A percentile compares a stretch with the other conserved stretches of the same genome.
Evolutionary conservation across 441 rosid species (phyloP).

Genomic region (Pelargonium fulgidum): DNA sequence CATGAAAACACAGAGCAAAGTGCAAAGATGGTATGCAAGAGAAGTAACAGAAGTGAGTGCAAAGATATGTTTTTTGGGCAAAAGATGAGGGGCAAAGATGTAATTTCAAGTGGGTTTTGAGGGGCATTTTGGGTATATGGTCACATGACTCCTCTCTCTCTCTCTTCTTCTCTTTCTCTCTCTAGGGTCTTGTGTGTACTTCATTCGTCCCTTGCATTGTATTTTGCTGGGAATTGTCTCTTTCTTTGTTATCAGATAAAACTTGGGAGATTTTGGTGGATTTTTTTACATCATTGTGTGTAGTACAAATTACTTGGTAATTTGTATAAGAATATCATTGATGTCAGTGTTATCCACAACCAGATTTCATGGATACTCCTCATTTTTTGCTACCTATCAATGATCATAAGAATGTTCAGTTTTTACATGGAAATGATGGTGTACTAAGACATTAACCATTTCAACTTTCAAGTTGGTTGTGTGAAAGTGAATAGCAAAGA

Average conservation of each 20-base stretch:
- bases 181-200: slow-evolving; percentile 19
- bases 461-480: no score
- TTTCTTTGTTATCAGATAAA: slow-evolving; percentile 35
- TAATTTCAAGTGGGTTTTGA: background rate
- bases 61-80: background rate
- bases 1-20: slow-evolving; percentile 36
- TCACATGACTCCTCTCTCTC: slow-evolving; percentile 1
- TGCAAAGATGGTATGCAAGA: background rate
- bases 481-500: no score
- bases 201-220: slow-evolving; percentile 44
- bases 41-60: background rate
- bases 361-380: no score
- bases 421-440: no score
- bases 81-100: slow-evolving; percentile 7
- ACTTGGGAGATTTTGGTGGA: slow-evolving; percentile 27
- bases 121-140: slow-evolving; percentile 13
- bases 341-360: no score
- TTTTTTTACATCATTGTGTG: background rate
- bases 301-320: no score
- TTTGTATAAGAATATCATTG: no score
- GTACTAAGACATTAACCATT: no score
- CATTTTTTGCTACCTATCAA: no score
- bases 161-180: slow-evolving; percentile 12
- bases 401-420: no score
- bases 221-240: slow-evolving; percentile 35